A percentile compares a stretch with the other conserved stretches of the same genome.
Conservation (phyloP, 768 basidiomycete species). For the Collybiopsis confluens region DNA sequence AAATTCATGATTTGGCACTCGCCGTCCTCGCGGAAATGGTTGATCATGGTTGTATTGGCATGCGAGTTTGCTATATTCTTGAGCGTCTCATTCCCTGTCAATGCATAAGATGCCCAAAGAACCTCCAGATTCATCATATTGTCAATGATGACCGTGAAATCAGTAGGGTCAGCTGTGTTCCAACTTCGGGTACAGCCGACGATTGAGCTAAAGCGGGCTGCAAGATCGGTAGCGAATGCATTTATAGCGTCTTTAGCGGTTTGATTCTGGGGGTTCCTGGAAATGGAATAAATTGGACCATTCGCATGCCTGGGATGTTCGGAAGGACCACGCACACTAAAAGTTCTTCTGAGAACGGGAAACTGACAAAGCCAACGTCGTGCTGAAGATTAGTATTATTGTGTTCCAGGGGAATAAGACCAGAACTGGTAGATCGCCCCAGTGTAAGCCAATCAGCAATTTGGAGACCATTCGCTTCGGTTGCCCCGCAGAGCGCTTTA, state of each 20-base stretch:
- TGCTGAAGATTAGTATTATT: slow-evolving; percentile 48
- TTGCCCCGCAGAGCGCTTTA: slow-evolving; percentile 40
- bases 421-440: slow-evolving; percentile 47
- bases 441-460: slow-evolving; percentile 54
- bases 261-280: slow-evolving; percentile 51
- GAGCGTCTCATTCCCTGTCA: slow-evolving; percentile 58
- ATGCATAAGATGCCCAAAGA: slow-evolving; percentile 50
- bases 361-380: slow-evolving; percentile 71
- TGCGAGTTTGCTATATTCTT: slow-evolving; percentile 59
- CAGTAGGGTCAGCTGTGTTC: slow-evolving; percentile 53
- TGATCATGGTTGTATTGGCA: slow-evolving; percentile 61
- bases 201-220: slow-evolving; percentile 49
- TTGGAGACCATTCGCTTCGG: slow-evolving; percentile 30
- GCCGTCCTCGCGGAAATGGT: slow-evolving; percentile 67
- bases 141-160: slow-evolving; percentile 69
- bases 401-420: slow-evolving; percentile 44
- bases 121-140: slow-evolving; percentile 80
- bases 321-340: slow-evolving; percentile 39
- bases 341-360: slow-evolving; percentile 62
- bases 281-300: background rate
- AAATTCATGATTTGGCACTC: slow-evolving; percentile 10
- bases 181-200: slow-evolving; percentile 73
- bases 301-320: background rate
- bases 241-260: slow-evolving; percentile 55
- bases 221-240: slow-evolving; percentile 52